A percentile compares a stretch with the other conserved stretches of the same genome.
phyloP scores from a whole-genome alignment of 352 stramenopile species.

The Globisporangium mamillatum region DNA sequence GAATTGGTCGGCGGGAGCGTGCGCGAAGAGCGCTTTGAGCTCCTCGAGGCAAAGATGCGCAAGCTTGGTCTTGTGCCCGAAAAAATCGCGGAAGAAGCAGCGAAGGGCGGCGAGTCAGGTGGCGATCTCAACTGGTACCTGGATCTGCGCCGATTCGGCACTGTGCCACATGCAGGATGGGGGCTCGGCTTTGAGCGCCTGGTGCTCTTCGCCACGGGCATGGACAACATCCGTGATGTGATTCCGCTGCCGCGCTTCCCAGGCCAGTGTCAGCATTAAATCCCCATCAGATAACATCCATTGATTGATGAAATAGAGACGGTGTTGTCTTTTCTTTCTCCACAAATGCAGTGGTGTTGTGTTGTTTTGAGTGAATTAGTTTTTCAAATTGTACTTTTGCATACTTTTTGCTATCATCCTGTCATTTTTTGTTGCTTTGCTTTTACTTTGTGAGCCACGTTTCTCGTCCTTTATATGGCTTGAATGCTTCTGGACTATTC shows the following conservation, averaged over 20 bases:
- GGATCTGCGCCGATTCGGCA: constrained; percentile 95
- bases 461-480: not conserved
- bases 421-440: not conserved
- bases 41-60: constrained; percentile 80
- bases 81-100: constrained; percentile 72
- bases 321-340: not conserved
- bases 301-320: not conserved
- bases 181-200: constrained; percentile 98
- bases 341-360: not conserved
- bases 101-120: not conserved
- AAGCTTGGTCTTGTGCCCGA: constrained; percentile 43
- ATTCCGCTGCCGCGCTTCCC: constrained; percentile 97
- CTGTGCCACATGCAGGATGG: constrained; percentile 96
- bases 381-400: constrained; percentile 16
- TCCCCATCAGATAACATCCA: not conserved
- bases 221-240: constrained; percentile 98
- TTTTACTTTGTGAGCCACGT: not conserved
- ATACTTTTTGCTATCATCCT: constrained; percentile 6
- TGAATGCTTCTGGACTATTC: not conserved
- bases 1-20: constrained; percentile 97
- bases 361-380: constrained; percentile 2
- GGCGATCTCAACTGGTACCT: constrained; percentile 96
- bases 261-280: constrained; percentile 85
- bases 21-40: constrained; percentile 91
- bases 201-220: constrained; percentile 96